phyloP scores from a whole-genome alignment of 345 rosid species.

The Arabidopsis thaliana region TAIR10.1 NC_003076.8:18328001-18328500 shows the following conservation, averaged over 20 bases:
- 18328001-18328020: not conserved
- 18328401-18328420: not conserved
- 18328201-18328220: slow-evolving; percentile 8
- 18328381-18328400: slow-evolving; percentile 4
- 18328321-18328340: not conserved
- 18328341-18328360: slow-evolving; percentile 1
- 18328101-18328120: not conserved
- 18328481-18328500: not conserved
- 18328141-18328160: slow-evolving; percentile 36
- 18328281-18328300: not conserved
- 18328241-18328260: slow-evolving; percentile 23
- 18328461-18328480: not conserved
- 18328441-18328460: slow-evolving; percentile 13
- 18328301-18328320: not conserved
- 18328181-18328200: slow-evolving; percentile 13
- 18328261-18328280: not conserved
- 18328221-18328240: slow-evolving; percentile 27
- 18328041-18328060: slow-evolving; percentile 29
- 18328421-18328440: slow-evolving; percentile 4
- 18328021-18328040: slow-evolving; percentile 28
- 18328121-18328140: slow-evolving; percentile 19
- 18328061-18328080: not conserved
- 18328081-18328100: not conserved
- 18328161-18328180: not conserved
- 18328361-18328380: not conserved